A percentile compares a stretch with the other conserved stretches of the same genome.
Conservation (phyloP, 176 grass and related monocot species). For the Eragrostis nindensis region DNA sequence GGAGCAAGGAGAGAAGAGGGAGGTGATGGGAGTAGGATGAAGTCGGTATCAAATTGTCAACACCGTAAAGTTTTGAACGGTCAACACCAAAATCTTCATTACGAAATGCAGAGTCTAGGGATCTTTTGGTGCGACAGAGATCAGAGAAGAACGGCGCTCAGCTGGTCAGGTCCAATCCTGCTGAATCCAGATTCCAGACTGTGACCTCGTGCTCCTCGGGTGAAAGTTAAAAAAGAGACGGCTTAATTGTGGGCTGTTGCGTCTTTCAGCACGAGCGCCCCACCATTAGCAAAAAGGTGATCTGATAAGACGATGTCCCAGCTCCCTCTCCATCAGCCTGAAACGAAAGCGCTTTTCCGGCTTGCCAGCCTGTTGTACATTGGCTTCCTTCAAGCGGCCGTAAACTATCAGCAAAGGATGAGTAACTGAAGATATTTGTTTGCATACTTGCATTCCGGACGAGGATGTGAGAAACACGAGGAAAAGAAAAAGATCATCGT, state of each 20-base stretch:
- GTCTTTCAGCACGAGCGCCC: constrained; percentile 37
- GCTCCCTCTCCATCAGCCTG: background rate
- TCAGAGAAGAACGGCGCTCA: too few species aligned
- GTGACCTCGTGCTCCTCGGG: constrained; percentile 36
- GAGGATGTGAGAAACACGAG: background rate
- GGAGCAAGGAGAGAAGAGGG: too few species aligned
- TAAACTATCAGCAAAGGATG: background rate
- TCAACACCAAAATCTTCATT: too few species aligned
- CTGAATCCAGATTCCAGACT: constrained; percentile 27
- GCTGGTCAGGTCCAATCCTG: background rate
- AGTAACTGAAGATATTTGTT: background rate
- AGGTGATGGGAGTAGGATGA: too few species aligned
- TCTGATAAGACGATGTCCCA: background rate
- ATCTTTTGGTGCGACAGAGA: too few species aligned
- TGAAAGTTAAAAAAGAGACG: background rate
- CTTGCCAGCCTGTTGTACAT: background rate
- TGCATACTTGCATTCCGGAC: background rate
- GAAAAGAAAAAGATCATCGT: background rate
- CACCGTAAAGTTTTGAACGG: too few species aligned
- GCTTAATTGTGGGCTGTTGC: background rate
- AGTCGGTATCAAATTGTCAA: too few species aligned
- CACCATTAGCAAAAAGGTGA: constrained; percentile 37
- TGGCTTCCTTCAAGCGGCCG: constrained; percentile 1
- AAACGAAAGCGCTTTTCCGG: background rate
- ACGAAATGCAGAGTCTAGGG: too few species aligned